Evolutionary conservation across 129 eudicot genomes (phyloP).

Genomic region (Smallanthus sonchifolius): DNA sequence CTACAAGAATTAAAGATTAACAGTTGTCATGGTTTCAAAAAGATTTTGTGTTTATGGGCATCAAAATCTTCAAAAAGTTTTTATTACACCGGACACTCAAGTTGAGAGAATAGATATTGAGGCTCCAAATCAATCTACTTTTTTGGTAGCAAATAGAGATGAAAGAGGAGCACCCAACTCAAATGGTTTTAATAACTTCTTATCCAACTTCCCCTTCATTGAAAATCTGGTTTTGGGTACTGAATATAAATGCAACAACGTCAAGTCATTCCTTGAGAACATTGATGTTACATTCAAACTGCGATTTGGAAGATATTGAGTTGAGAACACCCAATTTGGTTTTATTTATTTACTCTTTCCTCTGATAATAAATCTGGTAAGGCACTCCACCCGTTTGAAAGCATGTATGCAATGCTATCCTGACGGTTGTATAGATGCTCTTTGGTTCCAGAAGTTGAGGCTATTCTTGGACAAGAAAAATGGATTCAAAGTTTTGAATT

Average conservation of each 20-base stretch:
- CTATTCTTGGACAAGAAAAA: neutral
- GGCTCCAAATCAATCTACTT: neutral
- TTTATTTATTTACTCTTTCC: neutral
- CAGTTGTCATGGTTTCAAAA: neutral
- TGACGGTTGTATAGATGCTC: neutral
- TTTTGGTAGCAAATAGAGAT: neutral
- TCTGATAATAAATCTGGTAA: neutral
- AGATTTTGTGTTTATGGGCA: neutral
- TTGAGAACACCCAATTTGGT: neutral
- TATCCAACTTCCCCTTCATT: slow-evolving; percentile 4
- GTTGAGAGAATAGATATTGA: neutral
- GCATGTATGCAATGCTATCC: neutral
- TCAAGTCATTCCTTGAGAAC: neutral
- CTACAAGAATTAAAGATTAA: neutral
- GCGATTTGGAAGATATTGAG: neutral
- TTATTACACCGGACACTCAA: neutral
- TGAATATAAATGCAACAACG: neutral
- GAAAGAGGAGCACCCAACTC: neutral
- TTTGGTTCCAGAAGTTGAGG: neutral
- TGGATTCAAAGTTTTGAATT: neutral
- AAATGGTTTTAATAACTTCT: neutral
- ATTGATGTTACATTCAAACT: neutral
- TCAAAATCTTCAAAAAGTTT: neutral
- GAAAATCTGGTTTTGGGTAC: neutral
- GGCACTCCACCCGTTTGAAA: neutral